A percentile compares a stretch with the other conserved stretches of the same genome.
Conservation (phyloP, 139 green algal species). For the Coelastrella sp. region DNA sequence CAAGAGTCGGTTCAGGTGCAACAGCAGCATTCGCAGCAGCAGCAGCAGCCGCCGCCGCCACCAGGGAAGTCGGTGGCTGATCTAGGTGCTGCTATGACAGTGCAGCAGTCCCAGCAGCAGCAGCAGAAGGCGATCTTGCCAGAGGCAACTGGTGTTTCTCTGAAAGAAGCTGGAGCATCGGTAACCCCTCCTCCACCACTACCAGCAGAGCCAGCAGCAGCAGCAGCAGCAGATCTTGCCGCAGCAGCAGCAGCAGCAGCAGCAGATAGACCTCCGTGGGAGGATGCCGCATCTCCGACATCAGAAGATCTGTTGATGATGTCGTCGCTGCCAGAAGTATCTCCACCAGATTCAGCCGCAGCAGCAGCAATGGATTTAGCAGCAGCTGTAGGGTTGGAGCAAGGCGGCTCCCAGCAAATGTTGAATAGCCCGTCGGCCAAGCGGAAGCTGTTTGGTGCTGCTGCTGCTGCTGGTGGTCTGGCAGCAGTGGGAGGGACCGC, state of each 20-base stretch:
- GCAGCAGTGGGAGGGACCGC: not conserved
- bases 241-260: not conserved
- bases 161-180: not conserved
- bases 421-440: not conserved
- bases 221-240: not conserved
- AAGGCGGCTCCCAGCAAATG: not conserved
- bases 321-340: not conserved
- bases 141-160: not conserved
- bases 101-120: not conserved
- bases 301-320: conserved; percentile 3
- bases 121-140: not conserved
- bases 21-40: not conserved
- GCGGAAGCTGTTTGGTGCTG: conserved; percentile 33
- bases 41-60: not conserved
- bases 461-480: not conserved
- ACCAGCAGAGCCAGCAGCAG: not conserved
- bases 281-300: not conserved
- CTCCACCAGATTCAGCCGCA: not conserved
- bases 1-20: conserved; percentile 24
- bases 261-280: not conserved
- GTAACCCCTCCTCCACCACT: not conserved
- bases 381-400: not conserved
- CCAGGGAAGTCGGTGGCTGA: not conserved
- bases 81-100: not conserved
- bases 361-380: conserved; percentile 34